Conservation (phyloP, 352 stramenopile genomes). For the Bremia lactucae region DNA sequence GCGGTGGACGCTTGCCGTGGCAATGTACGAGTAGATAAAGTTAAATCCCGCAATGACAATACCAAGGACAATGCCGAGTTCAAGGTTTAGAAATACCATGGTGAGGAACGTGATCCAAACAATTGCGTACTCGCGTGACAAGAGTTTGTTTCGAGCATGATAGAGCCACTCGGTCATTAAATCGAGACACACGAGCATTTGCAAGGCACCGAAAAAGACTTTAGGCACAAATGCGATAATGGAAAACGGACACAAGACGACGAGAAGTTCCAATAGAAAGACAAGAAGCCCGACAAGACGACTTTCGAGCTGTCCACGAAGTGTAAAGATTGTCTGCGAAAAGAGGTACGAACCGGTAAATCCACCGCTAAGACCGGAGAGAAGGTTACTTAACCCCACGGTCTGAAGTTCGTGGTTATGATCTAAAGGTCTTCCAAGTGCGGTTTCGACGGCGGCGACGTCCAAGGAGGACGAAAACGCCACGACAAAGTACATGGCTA, state of each 20-base stretch:
- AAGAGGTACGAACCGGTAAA: constrained; percentile 99
- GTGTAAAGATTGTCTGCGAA: constrained; percentile 91
- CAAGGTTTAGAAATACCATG: constrained; percentile 90
- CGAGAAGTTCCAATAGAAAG: constrained; percentile 57
- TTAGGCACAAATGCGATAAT: constrained; percentile 94
- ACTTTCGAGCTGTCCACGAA: constrained; percentile 66
- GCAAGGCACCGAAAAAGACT: constrained; percentile 94
- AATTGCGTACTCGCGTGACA: constrained; percentile 87
- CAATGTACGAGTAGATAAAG: constrained; percentile 81
- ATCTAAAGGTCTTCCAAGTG: constrained; percentile 88
- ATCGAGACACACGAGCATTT: constrained; percentile 95
- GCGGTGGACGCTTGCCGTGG: constrained; percentile 52
- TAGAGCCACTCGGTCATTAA: constrained; percentile 96
- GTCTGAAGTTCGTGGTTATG: constrained; percentile 94
- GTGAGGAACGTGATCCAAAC: constrained; percentile 90
- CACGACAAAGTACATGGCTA: constrained; percentile 98
- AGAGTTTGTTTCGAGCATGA: constrained; percentile 80
- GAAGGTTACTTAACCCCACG: constrained; percentile 93
- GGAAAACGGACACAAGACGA: constrained; percentile 87
- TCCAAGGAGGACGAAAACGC: constrained; percentile 96
- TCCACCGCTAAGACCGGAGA: constrained; percentile 91
- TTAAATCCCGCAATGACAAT: constrained; percentile 86
- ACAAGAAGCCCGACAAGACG: constrained; percentile 67
- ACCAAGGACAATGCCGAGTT: constrained; percentile 91
- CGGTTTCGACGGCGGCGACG: constrained; percentile 95